These are phyloP conservation scores for Fomitopsis pulvina DNA, from an alignment of 768 basidiomycete genomes.

Conservation along the genomic window DNA sequence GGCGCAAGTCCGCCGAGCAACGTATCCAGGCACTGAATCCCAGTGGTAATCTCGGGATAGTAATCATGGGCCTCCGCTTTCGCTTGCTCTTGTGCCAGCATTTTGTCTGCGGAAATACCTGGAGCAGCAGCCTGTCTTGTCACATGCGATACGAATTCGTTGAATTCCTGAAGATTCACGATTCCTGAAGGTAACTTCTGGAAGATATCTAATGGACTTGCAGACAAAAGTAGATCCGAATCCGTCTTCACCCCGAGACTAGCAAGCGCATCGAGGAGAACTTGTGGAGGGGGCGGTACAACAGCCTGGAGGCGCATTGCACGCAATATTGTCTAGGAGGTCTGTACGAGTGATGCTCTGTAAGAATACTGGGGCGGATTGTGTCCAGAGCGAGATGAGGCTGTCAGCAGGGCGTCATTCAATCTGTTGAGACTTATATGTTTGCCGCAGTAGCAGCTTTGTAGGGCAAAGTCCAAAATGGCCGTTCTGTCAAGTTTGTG, in stretches of 20 bases:
- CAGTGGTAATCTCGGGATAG: constrained; percentile 17
- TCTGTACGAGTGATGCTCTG: too few relatives aligned
- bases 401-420: too few relatives aligned
- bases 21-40: constrained; percentile 44
- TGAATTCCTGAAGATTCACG: constrained; percentile 43
- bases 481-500: too few relatives aligned
- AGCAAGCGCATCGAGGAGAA: constrained; percentile 42
- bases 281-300: constrained; percentile 28
- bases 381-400: too few relatives aligned
- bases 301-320: constrained; percentile 18
- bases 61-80: constrained; percentile 7
- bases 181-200: constrained; percentile 43
- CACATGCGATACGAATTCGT: constrained; percentile 31
- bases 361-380: too few relatives aligned
- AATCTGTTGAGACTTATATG: too few relatives aligned
- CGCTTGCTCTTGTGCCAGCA: constrained; percentile 17
- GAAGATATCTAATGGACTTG: constrained; percentile 42
- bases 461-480: too few relatives aligned
- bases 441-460: too few relatives aligned
- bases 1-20: constrained; percentile 45
- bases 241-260: constrained; percentile 47
- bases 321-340: too few relatives aligned
- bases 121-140: constrained; percentile 38
- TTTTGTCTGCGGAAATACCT: constrained; percentile 27
- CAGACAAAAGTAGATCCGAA: constrained; percentile 48